These are phyloP conservation scores for Neurospora tetraspora DNA, from an alignment of 495 filamentous ascomycete species.

Conservation along the genomic window DNA sequence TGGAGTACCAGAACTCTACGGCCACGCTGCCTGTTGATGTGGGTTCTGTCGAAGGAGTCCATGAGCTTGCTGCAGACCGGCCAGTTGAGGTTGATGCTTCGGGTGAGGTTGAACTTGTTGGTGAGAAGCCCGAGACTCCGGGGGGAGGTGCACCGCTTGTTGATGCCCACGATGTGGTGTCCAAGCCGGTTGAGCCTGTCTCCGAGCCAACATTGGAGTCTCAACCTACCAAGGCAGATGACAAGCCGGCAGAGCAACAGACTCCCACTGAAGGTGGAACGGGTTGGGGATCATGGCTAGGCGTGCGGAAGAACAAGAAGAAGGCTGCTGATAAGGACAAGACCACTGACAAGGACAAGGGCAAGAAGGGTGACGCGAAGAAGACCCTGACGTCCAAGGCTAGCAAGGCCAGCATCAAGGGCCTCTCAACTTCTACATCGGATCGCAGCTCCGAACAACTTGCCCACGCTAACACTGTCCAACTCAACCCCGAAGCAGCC, in stretches of 20 bases:
- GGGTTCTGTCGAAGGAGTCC: neutral
- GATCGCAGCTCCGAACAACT: neutral
- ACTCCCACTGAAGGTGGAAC: neutral
- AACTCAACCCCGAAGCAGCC: neutral
- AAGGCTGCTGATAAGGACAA: neutral
- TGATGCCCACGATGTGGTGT: neutral
- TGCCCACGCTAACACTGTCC: neutral
- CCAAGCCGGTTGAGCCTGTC: neutral
- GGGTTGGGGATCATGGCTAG: neutral
- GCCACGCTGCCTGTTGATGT: neutral
- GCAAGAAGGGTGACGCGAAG: neutral
- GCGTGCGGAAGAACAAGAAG: neutral
- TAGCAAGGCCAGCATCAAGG: neutral
- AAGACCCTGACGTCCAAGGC: neutral
- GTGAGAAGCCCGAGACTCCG: neutral
- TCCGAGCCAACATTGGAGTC: neutral
- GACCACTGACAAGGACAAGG: neutral
- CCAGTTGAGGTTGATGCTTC: neutral
- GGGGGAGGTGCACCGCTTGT: neutral
- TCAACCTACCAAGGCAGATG: neutral
- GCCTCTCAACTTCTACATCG: neutral
- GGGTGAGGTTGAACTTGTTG: neutral
- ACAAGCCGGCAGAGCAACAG: neutral
- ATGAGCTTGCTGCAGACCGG: neutral
- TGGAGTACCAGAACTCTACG: neutral